Evolutionary conservation across 2,329 filamentous ascomycete genomes (phyloP).

Genomic region (Rasamsonia emersonii): DNA sequence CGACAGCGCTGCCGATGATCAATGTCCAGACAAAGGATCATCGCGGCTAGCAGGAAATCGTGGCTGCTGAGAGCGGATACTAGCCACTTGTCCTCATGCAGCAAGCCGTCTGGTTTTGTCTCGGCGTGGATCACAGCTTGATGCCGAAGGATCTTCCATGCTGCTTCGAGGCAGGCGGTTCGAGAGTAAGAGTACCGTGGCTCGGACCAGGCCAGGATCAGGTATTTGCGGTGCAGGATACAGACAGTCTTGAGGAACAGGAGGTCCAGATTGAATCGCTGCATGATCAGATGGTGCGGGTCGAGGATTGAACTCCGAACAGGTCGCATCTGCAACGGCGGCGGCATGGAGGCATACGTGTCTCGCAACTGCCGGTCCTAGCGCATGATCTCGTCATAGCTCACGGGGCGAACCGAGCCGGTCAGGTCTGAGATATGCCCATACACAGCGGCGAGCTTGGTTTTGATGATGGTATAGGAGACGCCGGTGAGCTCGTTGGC

Average conservation of each 20-base stretch:
- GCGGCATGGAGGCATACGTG: constrained; percentile 16
- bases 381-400: constrained; percentile 29
- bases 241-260: constrained; percentile 44
- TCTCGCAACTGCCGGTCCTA: constrained; percentile 29
- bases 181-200: constrained; percentile 35
- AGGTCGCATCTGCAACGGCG: constrained; percentile 16
- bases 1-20: neutral
- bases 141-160: constrained; percentile 40
- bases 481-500: constrained; percentile 43
- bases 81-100: constrained; percentile 49
- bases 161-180: constrained; percentile 39
- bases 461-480: constrained; percentile 29
- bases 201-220: constrained; percentile 31
- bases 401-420: constrained; percentile 22
- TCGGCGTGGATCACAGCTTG: constrained; percentile 44
- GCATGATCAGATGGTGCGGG: constrained; percentile 43
- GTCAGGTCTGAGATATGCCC: constrained; percentile 31
- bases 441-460: constrained; percentile 26
- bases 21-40: constrained; percentile 47
- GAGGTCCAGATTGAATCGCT: constrained; percentile 43
- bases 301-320: constrained; percentile 38
- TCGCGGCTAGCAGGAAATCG: constrained; percentile 54
- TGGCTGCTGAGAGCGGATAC: constrained; percentile 50
- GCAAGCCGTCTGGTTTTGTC: constrained; percentile 45
- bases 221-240: constrained; percentile 47